phyloP scores from a whole-genome alignment of 2,329 filamentous ascomycete genomes.

The Ascosphaera aggregata region DNA sequence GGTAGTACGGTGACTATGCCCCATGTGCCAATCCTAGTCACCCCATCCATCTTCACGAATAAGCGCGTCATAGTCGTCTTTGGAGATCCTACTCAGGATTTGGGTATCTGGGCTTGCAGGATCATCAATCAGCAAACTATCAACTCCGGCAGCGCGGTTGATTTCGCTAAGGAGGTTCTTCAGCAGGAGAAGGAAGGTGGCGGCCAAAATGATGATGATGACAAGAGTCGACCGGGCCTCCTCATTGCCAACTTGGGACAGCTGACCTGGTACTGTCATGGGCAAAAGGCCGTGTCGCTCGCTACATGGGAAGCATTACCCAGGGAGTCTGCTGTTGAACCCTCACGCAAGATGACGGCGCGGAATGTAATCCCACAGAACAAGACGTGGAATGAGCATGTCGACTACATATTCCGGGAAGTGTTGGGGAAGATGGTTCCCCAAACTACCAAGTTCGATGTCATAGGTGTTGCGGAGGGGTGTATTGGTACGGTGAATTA shows the following conservation, averaged over 20 bases:
- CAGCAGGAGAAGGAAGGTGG: constrained; percentile 6
- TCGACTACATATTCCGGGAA: constrained; percentile 40
- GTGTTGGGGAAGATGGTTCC: constrained; percentile 30
- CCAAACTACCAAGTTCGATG: constrained; percentile 33
- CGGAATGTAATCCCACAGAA: constrained; percentile 43
- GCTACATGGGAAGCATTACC: constrained; percentile 34
- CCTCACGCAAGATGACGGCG: constrained; percentile 24
- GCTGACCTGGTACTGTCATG: constrained; percentile 49
- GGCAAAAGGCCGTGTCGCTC: constrained; percentile 34
- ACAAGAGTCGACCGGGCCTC: constrained; percentile 26
- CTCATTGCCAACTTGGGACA: constrained; percentile 61
- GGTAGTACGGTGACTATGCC: constrained; percentile 24
- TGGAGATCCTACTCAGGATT: constrained; percentile 46
- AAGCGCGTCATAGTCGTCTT: constrained; percentile 49
- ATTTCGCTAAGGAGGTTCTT: constrained; percentile 30
- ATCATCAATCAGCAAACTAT: constrained; percentile 41
- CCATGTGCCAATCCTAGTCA: constrained; percentile 46
- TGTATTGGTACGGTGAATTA: constrained; percentile 34
- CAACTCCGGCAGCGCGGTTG: constrained; percentile 44
- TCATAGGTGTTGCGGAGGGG: constrained; percentile 49
- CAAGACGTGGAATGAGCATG: constrained; percentile 32
- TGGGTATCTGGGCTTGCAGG: constrained; percentile 53
- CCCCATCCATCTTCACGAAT: constrained; percentile 29
- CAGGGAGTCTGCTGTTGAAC: constrained; percentile 38
- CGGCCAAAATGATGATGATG: constrained; percentile 1